Base-by-base conservation (phyloP, 768 basidiomycete genomes). In the Tephrocybe sp. region DNA sequence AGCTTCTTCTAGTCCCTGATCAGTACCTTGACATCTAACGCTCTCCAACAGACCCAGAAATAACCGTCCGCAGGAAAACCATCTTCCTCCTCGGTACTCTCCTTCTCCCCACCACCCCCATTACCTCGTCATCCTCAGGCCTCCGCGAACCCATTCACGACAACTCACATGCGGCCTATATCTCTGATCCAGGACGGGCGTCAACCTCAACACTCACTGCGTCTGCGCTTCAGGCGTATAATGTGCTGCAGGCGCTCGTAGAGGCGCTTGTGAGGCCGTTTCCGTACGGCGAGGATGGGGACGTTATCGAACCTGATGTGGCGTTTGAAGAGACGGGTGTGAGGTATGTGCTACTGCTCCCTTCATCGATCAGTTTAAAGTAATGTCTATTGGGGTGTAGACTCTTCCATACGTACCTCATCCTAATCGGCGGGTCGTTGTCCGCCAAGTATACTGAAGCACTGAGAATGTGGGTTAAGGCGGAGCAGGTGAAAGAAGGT, bases 1-100 rank as follows among this genome's bases (percentile, higher is more conserved):
- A 5, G 28, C 11, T 28, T 24, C 58, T 4, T 8, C 15, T 23
- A 34, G 28, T 30, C 30, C 11, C 25, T 4, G 24, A 24, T 43
- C n/a, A 32, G 46, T 49, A 32, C 5, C 41, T 11, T 21, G 12
- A 12, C 20, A 21, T 21, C 18, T 50, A n/a, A n/a, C n/a, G 28
- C 5, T 30, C 11, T 30, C 32, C 51, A 20, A 36, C 43, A 90
- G 93, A 96, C 67, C 84, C 91, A 4, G 83, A 88, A 55, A 85
- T 90, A 23, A 67, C 70, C 32, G 81, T 94, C 46, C 85, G 93
- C 17, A 78, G 91, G 48, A 95, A 95, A 65, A 74, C 80, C 0
- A 77, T 81, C 3, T 94, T 93, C 70, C 79, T 95, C 15, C 74
- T 95, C 32, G 84, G 82, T 62, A 70, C 81, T 0, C 80, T 94